phyloP scores from a whole-genome alignment of 805 yeast species.

The Metschnikowia santaceciliae region DNA sequence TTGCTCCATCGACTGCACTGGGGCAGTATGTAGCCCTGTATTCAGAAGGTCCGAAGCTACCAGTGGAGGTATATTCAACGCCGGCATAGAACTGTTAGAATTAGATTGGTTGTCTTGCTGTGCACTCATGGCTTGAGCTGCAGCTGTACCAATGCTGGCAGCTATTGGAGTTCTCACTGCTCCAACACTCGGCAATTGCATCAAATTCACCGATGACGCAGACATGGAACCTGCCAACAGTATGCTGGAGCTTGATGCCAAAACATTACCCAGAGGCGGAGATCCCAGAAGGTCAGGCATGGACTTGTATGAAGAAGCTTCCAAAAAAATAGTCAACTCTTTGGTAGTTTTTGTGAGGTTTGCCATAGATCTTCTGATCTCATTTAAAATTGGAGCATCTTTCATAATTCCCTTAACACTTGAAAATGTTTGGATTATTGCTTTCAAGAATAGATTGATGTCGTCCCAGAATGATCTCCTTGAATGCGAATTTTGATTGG shows the following conservation, averaged over 20 bases:
- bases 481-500: conserved; percentile 45
- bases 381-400: conserved; percentile 76
- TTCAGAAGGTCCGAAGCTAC: conserved; percentile 12
- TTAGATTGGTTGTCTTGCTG: conserved; percentile 10
- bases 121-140: conserved; percentile 17
- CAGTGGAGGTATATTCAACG: conserved; percentile 16
- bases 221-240: conserved; percentile 4
- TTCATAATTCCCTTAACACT: conserved; percentile 78
- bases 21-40: conserved; percentile 16
- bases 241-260: not conserved
- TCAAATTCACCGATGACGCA: conserved; percentile 6
- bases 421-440: conserved; percentile 79
- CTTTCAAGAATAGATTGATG: conserved; percentile 73
- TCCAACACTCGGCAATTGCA: conserved; percentile 3
- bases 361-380: conserved; percentile 74
- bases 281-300: conserved; percentile 15
- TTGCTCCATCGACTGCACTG: conserved; percentile 19
- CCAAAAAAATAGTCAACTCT: conserved; percentile 84
- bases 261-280: conserved; percentile 5
- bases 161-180: conserved; percentile 16
- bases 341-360: conserved; percentile 83
- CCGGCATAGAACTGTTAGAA: conserved; percentile 1
- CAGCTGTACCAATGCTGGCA: conserved; percentile 16
- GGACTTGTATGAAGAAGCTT: conserved; percentile 31
- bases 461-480: conserved; percentile 79